Base-by-base conservation (phyloP, 2,329 filamentous ascomycete species). In the Fusarium pseudoanthophilum region DNA sequence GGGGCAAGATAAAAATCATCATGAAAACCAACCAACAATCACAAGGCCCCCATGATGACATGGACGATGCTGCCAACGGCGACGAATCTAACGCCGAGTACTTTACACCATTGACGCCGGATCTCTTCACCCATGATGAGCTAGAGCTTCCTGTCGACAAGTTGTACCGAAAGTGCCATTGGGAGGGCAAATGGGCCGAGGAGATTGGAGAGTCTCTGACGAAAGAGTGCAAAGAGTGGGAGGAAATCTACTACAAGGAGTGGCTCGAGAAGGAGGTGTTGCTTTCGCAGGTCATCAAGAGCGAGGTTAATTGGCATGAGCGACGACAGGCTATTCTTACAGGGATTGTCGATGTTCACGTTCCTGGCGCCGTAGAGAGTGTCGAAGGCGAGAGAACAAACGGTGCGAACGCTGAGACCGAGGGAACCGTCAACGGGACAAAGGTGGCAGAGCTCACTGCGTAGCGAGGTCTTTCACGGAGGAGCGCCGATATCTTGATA, bases 261-360 rank as follows among this genome's bases (percentile, higher is more conserved):
- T 96, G 93, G 93, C 84, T 90, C 20, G 90, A 93, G 82, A 95
- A 95, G 82, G 93, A 96, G 82, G 87, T 93, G 36, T 82, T 95
- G 24, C 82, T 96, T n/a, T 89, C 93, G 64, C 93, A 94, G 78
- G 87, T 92, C 37, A 87, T 94, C 75, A 82, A 87, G 77, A 87
- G 85, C 77, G 93, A 95, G 80, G 85, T 89, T 39, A 90, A 91
- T 79, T 91, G 91, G 83, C 89, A 91, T 75, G 84, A 87, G 64
- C 85, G 90, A 59, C 86, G 89, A 45, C 83, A 87, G 75, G 85
- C 86, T 9, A 87, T 91, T 10, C 82, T 91, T 28, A 84, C 83
- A 4, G 86, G 85, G 15, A 81, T 81, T 7, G 85, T 83, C 4
- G 84, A 87, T 26, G 84, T 87, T 15, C 80, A 85, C 24, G 80